Evolutionary conservation across 148 eudicot species (phyloP), one percentile per base, ranked within the genome.

Genomic region (Persicaria maculosa): DNA sequence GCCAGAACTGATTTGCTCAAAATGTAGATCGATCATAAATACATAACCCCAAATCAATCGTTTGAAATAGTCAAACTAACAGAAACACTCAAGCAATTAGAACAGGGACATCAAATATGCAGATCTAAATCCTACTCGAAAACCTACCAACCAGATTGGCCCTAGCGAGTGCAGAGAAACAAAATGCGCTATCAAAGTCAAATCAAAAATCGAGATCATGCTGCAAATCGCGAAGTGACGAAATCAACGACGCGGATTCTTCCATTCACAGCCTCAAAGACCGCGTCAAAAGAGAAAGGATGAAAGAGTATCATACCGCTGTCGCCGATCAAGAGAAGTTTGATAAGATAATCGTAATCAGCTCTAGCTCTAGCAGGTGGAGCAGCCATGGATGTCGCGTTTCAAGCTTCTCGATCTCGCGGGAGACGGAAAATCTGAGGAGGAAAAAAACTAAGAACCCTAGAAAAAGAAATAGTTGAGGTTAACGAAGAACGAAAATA

Each of bases 351-450:
- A 83, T 93, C 98, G 76, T 93, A 93, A 79, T 93, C 98, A 53
- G 97, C 98, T 78, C 97, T 83, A 74, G 94, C 92, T 82, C 97
- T 89, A 25, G 86, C 91, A 79, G 97, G 94, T 83, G 97, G 91
- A 89, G 97, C 97, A 64, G 97, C 94, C 98, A 93, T 93, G 81
- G 79, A 80, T 84, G 31, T 62, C 14, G 5, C 54, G 22, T 50
- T 59, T 61, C 52, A 65, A 12, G 17, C 7, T 65, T 58, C 44
- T 44, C 22, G 70, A 65, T 65, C 47, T 11, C 70, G 19, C 70
- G 70, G 43, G 17, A 31, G 57, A 61, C 50, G 61, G 9, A n/a
- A 44, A 74, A 40, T n/a, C 14, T n/a, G 11, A 48, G 50, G 68
- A 74, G 50, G 68, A 74, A 43, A 44, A 55, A 74, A 10, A 57